Evolutionary conservation across 495 filamentous ascomycete genomes (phyloP).

Genomic region (Pyrenopolyporus hunteri): DNA sequence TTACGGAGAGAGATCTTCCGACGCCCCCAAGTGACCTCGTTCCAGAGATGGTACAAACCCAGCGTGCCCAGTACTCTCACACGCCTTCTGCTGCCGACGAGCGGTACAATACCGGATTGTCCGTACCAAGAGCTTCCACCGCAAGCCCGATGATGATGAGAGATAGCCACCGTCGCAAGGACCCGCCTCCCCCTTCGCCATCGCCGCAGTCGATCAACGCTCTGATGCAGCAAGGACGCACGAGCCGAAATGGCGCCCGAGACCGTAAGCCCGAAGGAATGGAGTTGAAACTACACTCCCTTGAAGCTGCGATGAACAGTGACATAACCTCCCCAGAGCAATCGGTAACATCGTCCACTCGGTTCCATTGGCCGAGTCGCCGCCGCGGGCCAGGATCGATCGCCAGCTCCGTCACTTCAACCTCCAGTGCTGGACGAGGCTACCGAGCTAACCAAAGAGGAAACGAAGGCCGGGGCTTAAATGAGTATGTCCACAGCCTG

Average conservation of each 20-base stretch:
- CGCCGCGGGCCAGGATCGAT: slow-evolving; percentile 54
- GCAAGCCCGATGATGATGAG: slow-evolving; percentile 59
- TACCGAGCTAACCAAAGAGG: slow-evolving; percentile 43
- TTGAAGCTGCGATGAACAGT: slow-evolving; percentile 59
- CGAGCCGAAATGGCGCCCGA: slow-evolving; percentile 71
- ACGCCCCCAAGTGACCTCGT: slow-evolving; percentile 39
- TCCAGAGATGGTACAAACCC: slow-evolving; percentile 20
- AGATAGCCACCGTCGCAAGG: slow-evolving; percentile 39
- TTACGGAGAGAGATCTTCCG: slow-evolving; percentile 41
- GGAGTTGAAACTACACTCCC: slow-evolving; percentile 70
- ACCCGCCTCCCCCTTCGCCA: slow-evolving; percentile 58
- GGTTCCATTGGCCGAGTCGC: slow-evolving; percentile 55
- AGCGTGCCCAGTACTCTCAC: slow-evolving; percentile 22
- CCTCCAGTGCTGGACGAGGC: slow-evolving; percentile 48
- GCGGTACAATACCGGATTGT: slow-evolving; percentile 33
- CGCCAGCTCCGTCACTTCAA: slow-evolving; percentile 52
- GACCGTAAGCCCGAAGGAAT: slow-evolving; percentile 83
- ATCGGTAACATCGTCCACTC: slow-evolving; percentile 51
- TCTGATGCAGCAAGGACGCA: slow-evolving; percentile 61
- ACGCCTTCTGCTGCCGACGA: slow-evolving; percentile 26
- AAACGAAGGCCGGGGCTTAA: slow-evolving; percentile 68
- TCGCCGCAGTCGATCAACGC: slow-evolving; percentile 51
- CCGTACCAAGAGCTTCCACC: slow-evolving; percentile 49
- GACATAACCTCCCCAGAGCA: slow-evolving; percentile 59
- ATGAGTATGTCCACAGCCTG: slow-evolving; percentile 87